Evolutionary conservation across 31 red algal genomes (phyloP).

Genomic region (Asparagopsis taxiformis): DNA sequence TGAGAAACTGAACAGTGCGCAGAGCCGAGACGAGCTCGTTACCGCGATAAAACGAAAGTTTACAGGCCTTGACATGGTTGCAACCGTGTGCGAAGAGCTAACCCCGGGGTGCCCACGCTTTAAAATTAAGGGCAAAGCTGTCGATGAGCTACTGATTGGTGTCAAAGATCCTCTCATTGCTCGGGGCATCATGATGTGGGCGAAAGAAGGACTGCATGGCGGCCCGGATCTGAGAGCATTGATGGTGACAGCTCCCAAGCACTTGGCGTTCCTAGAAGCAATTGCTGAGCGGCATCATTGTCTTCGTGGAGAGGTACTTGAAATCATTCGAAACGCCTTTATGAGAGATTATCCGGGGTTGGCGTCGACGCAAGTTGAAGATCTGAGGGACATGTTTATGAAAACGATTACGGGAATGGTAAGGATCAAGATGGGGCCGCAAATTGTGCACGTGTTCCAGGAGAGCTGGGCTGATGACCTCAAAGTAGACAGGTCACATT

Average conservation of each 20-base stretch:
- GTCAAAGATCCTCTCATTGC: conserved; percentile 30
- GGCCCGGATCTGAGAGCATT: conserved; percentile 23
- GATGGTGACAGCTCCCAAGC: conserved; percentile 28
- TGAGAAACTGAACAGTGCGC: conserved; percentile 1
- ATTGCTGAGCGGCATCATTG: conserved; percentile 30
- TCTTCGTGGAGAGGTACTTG: conserved; percentile 22
- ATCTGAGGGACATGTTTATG: conserved; percentile 38
- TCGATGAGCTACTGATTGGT: conserved; percentile 3
- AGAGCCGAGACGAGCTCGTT: conserved; percentile 7
- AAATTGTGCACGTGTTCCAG: conserved; percentile 37
- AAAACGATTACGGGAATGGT: conserved; percentile 26
- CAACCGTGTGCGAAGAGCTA: conserved; percentile 25
- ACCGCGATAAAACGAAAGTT: conserved; percentile 7
- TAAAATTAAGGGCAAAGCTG: conserved; percentile 27
- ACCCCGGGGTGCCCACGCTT: conserved; percentile 36
- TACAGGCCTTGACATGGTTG: conserved; percentile 10
- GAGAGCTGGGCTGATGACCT: conserved; percentile 27
- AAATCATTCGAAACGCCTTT: conserved; percentile 36
- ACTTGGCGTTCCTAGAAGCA: conserved; percentile 44
- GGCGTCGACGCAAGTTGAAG: conserved; percentile 29
- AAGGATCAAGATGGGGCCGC: conserved; percentile 36
- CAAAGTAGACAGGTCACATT: conserved; percentile 28
- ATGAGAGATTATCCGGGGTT: conserved; percentile 40
- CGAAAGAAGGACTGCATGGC: conserved; percentile 40
- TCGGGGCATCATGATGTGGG: conserved; percentile 39